Base-by-base conservation (phyloP, 2,329 filamentous ascomycete genomes). In the Phaeosphaeriaceae sp. region DNA sequence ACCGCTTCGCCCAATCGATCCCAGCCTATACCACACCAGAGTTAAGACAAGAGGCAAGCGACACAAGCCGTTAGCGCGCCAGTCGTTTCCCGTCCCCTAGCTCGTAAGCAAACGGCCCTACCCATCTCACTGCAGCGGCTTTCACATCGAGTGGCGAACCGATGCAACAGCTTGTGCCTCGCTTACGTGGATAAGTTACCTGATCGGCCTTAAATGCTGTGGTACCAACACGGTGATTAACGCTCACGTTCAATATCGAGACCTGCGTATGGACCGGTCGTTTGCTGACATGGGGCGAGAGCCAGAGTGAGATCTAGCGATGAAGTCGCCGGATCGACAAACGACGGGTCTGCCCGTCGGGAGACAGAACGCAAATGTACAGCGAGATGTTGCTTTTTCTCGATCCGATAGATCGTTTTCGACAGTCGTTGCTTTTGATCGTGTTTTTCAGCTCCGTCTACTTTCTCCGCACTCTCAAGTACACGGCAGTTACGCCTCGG, bases 41-140 rank as follows among this genome's bases (percentile, higher is more conserved):
- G 10, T 15, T 47, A 47, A 27, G 45, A 47, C 11, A 36, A 27
- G 31, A 36, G 13, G 31, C 31, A 36, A 13, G 31, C 31, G 31
- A 36, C 31, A 36, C 31, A 36, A 13, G 31, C 31, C 31, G 31
- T 36, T 36, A 36, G 31, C 31, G 31, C 31, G 13, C 9, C 7
- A 11, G 31, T 36, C 31, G 31, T 13, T 36, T 36, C 11, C 11
- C 13, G 31, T 36, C 31, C n/a, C 31, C 31, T 36, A 36, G 45
- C 21, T 15, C 45, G 22, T 47, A 25, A 25, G 45, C 45, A 24
- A 47, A 17, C 45, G 45, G 11, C 45, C 20, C 41, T 44, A 44
- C 45, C 45, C 45, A 47, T 47, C 45, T 47, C 22, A 47, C 45
- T 47, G 45, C 45, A 24, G 45, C 45, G 22, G 45, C 17, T 4